Conservation (phyloP, 176 grass and related monocot species). For the Dendrocalamus sinicus region DNA sequence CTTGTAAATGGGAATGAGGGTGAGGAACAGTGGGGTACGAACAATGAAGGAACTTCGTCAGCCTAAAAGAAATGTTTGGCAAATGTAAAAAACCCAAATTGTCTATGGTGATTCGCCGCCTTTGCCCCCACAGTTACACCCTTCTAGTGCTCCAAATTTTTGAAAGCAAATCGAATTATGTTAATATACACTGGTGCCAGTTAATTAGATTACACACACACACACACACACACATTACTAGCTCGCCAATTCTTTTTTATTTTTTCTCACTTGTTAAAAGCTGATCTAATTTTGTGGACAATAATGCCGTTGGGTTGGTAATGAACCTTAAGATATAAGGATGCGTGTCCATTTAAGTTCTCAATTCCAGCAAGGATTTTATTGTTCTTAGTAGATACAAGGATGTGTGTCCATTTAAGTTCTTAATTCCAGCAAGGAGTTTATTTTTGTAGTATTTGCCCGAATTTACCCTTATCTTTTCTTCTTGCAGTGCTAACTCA, state of each 20-base stretch:
- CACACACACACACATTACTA: background rate
- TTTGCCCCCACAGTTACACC: slow-evolving; percentile 22
- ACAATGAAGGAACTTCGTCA: slow-evolving; percentile 65
- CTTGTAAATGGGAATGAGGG: slow-evolving; percentile 91
- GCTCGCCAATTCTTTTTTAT: background rate
- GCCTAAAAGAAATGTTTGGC: slow-evolving; percentile 59
- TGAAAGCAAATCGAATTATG: slow-evolving; percentile 3
- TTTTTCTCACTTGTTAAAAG: background rate
- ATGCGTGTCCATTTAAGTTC: background rate
- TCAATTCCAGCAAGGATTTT: background rate
- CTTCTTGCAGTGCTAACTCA: slow-evolving; percentile 53
- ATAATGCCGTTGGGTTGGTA: background rate
- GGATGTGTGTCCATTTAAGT: background rate
- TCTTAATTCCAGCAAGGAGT: background rate
- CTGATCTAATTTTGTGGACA: background rate
- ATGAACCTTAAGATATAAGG: background rate
- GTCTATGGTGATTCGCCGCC: slow-evolving; percentile 52
- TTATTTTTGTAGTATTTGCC: background rate
- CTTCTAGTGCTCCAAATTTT: background rate
- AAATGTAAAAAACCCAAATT: slow-evolving; percentile 49
- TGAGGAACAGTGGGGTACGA: slow-evolving; percentile 85
- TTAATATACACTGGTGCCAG: background rate
- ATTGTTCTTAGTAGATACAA: background rate
- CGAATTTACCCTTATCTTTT: slow-evolving; percentile 7
- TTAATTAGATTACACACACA: background rate